Conservation (phyloP, 495 filamentous ascomycete species). For the Penicillium macrosclerotiorum region DNA sequence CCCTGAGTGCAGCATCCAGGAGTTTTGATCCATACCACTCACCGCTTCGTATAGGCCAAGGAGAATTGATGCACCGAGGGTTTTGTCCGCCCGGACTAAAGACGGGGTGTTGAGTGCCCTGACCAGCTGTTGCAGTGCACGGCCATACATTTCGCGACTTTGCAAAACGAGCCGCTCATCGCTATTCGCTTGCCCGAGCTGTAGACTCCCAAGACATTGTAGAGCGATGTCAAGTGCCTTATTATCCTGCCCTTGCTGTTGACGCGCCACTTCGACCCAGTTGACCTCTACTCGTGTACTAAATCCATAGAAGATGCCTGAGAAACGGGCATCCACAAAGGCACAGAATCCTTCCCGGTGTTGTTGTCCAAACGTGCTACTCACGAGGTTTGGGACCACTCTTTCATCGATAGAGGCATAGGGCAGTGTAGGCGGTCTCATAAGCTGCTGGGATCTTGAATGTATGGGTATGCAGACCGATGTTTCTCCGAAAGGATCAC, state of each 20-base stretch:
- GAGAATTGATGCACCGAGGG: conserved; percentile 25
- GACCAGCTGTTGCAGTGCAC: conserved; percentile 4
- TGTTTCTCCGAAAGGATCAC: background rate
- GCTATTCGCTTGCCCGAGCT: conserved; percentile 16
- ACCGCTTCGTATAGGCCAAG: conserved; percentile 35
- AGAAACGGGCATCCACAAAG: conserved; percentile 19
- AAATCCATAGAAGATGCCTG: conserved; percentile 12
- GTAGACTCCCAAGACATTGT: conserved; percentile 15
- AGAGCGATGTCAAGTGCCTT: conserved; percentile 12
- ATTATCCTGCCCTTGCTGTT: conserved; percentile 1
- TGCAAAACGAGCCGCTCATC: conserved; percentile 12
- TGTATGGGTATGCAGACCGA: background rate
- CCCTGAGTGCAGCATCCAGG: conserved; percentile 37
- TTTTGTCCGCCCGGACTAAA: conserved; percentile 17
- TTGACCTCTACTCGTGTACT: conserved; percentile 13
- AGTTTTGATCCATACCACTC: conserved; percentile 20
- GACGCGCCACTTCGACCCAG: conserved; percentile 23
- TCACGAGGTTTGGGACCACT: conserved; percentile 14
- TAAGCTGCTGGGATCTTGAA: background rate
- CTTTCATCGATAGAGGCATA: conserved; percentile 16
- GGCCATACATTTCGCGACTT: conserved; percentile 27
- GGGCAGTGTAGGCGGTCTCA: background rate
- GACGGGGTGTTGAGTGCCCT: conserved; percentile 12
- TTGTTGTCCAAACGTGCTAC: conserved; percentile 15
- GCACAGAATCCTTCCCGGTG: conserved; percentile 21